Evolutionary conservation across 1,284 basidiomycete species (phyloP), one percentile per base, ranked within the genome.

Genomic region (Kalmanozyma brasiliensis): DNA sequence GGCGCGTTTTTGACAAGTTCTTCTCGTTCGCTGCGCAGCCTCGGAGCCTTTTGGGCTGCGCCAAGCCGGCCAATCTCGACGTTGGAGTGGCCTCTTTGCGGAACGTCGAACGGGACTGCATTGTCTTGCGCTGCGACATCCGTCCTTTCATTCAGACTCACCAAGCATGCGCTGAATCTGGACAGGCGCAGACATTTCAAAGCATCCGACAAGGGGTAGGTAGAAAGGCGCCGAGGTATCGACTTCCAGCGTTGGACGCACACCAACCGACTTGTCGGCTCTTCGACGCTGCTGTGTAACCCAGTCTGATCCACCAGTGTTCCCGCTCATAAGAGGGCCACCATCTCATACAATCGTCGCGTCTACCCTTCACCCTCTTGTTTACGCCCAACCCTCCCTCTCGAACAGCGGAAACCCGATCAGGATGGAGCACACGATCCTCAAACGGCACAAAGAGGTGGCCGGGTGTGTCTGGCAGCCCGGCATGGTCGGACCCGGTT

Each of bases 381-480:
- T 24, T 16, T 19, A n/a, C 19, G 17, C 11, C 8, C 8, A 2
- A 20, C 44, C 29, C 34, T 8, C 35, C 37, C 11, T n/a, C 8
- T 4, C 26, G 13, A 8, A 14, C 8, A 4, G 17, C 8, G n/a
- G 1, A 20, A 29, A 34, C 30, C 24, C 24, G 43, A 33, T 8
- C 13, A 41, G 14, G 19, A 64, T 64, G 61, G 53, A 57, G 7
- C 53, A 52, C 32, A 38, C 42, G 14, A 32, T 65, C 36, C 30
- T 47, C 19, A 69, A 63, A 19, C 36, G 66, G 23, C 66, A 69
- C 60, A 59, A 62, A 20, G 66, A 69, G 40, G 41, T 32, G 35
- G 48, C 66, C 4, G 66, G 66, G 30, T 69, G 66, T 32, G 66
- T 69, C 22, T 69, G 66, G 66, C 10, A 63, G 34, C 66, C 66